Base-by-base conservation (phyloP, 225 moss, liverwort and hornwort species). In the Climacium dendroides region DNA sequence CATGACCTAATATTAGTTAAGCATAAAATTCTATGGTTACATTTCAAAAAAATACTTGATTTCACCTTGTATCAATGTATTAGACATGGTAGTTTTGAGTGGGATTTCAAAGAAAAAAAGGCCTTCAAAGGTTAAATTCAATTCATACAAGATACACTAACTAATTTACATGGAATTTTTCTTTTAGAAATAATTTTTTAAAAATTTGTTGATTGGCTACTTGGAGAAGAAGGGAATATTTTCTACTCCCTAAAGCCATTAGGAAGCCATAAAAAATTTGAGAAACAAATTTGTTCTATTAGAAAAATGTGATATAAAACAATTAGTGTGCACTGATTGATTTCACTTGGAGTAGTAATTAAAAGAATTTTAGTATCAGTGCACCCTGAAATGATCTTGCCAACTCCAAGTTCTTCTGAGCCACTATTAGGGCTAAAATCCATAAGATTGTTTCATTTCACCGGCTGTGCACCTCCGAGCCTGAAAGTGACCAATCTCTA, bases 101-200 rank as follows among this genome's bases (percentile, higher is more conserved):
- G 16, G 16, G 8, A 16, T 16, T 45, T 72, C 3, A 1, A 29
- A 9, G 18, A 10, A 6, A 66, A 28, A 71, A 72, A 24, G 4
- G 10, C 3, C 17, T 29, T 10, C 0, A 1, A 0, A 29, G 0
- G 6, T 48, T 32, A 11, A 19, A 30, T 19, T 74, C 32, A 30
- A 3, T 34, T 34, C 5, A 0, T 34, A 8, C 13, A 23, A 22
- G 5, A 0, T 4, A 15, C 9, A 24, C 24, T n/a, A 35, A 32
- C 1, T 74, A 7, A 30, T 19, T 19, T 20, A 12, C 1, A 74
- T 4, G 11, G 12, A 35, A 35, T 14, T 53, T 23, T 22, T 13
- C 2, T 52, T 2, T 52, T 5, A 34, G 20, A 14, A 52, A 52
- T 52, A 20, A 22, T 34, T 13, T 50, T 14, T 52, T n/a, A n/a